These are phyloP conservation scores for Metarhizium album DNA, from an alignment of 2,329 filamentous ascomycete genomes.

Conservation along the genomic window DNA sequence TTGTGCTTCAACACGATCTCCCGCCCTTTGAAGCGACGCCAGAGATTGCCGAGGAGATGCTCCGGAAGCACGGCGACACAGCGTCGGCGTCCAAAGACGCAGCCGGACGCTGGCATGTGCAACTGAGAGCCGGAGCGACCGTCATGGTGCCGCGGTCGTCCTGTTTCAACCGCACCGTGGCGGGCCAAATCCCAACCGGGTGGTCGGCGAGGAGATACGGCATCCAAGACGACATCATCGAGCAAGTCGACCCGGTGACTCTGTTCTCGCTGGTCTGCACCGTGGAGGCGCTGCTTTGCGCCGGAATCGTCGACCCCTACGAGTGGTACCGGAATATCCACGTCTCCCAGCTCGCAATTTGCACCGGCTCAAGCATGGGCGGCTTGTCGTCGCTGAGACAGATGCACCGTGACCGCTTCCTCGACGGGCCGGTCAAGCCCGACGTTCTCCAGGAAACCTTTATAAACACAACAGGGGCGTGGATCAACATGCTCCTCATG, in stretches of 20 bases:
- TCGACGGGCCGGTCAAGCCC: neutral
- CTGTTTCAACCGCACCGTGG: neutral
- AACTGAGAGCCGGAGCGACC: neutral
- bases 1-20: neutral
- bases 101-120: neutral
- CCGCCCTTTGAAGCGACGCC: neutral
- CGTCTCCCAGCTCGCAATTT: neutral
- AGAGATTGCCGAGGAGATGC: neutral
- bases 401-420: neutral
- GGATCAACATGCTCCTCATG: conserved; percentile 89
- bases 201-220: neutral
- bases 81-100: neutral
- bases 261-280: neutral
- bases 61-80: neutral
- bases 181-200: neutral
- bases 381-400: neutral
- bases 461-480: conserved; percentile 63
- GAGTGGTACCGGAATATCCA: neutral
- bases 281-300: neutral
- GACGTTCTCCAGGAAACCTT: neutral
- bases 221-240: neutral
- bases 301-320: neutral
- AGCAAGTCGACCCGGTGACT: neutral
- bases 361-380: neutral
- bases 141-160: neutral